phyloP scores from a whole-genome alignment of 352 stramenopile species.

The Pythium chondricola region DNA sequence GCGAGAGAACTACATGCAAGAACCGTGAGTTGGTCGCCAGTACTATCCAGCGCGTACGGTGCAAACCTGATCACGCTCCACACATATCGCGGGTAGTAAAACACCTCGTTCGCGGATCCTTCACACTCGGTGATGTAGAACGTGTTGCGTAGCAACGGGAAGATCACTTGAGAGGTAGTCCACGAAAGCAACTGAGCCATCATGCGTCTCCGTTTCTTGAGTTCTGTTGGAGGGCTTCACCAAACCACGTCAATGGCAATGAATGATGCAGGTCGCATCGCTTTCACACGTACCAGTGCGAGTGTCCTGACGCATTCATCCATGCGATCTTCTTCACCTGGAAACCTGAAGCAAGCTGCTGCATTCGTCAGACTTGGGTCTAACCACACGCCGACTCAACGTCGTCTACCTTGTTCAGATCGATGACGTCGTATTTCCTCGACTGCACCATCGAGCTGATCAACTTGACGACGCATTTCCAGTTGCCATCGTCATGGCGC shows the following conservation, averaged over 20 bases:
- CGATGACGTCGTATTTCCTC: conserved; percentile 52
- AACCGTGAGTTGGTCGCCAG: no score
- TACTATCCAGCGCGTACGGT: no score
- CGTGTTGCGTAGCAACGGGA: conserved; percentile 47
- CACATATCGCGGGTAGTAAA: conserved; percentile 58
- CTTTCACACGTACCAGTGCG: conserved; percentile 13
- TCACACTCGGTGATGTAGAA: conserved; percentile 78
- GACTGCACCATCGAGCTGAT: conserved; percentile 52
- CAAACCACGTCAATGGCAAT: no score
- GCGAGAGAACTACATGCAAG: conserved; percentile 38
- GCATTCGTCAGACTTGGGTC: background rate
- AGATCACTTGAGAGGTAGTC: conserved; percentile 37
- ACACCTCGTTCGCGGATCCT: conserved; percentile 57
- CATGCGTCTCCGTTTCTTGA: conserved; percentile 32
- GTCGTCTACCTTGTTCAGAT: conserved; percentile 37
- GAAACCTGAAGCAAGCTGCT: conserved; percentile 4
- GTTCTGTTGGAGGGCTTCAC: conserved; percentile 50
- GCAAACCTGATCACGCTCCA: conserved; percentile 62
- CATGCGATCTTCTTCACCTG: conserved; percentile 13
- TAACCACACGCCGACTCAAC: background rate
- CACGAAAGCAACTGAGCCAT: conserved; percentile 37
- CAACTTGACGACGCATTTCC: no score
- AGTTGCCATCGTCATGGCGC: no score
- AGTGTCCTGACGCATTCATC: conserved; percentile 15
- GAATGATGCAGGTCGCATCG: no score